Evolutionary conservation across 257 asterid species (phyloP).

Genomic region (Osmanthus fragrans): DNA sequence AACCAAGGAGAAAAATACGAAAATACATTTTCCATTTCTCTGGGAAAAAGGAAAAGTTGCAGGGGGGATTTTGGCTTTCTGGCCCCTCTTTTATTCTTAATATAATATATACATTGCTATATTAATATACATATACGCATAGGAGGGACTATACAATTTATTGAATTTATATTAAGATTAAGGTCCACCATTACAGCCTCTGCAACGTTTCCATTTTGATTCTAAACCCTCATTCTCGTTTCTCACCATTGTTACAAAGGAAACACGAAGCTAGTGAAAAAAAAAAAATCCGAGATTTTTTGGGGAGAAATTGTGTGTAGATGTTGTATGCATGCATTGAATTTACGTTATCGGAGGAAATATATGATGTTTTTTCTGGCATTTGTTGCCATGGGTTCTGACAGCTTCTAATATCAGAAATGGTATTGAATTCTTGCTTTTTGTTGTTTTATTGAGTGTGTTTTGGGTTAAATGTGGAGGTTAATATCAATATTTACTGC

Average conservation of each 20-base stretch:
- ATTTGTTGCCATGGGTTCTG: slow-evolving; percentile 24
- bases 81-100: slow-evolving; percentile 18
- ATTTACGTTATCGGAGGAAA: slow-evolving; percentile 18
- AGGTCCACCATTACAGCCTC: slow-evolving; percentile 8
- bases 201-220: slow-evolving; percentile 28
- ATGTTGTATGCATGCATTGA: slow-evolving; percentile 14
- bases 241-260: slow-evolving; percentile 3
- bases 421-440: slow-evolving; percentile 26
- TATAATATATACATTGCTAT: neutral
- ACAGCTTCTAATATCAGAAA: slow-evolving; percentile 29
- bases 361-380: slow-evolving; percentile 22
- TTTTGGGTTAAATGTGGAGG: neutral
- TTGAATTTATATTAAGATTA: slow-evolving; percentile 20
- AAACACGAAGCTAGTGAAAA: neutral
- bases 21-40: neutral
- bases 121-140: neutral
- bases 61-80: slow-evolving; percentile 31
- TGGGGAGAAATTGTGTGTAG: slow-evolving; percentile 5
- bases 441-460: neutral
- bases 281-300: neutral
- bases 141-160: slow-evolving; percentile 4
- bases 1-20: neutral
- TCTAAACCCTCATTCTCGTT: slow-evolving; percentile 25
- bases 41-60: neutral
- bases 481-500: neutral